Base-by-base conservation (phyloP, 805 yeast genomes). In the Isabelozyma rhagii region DNA sequence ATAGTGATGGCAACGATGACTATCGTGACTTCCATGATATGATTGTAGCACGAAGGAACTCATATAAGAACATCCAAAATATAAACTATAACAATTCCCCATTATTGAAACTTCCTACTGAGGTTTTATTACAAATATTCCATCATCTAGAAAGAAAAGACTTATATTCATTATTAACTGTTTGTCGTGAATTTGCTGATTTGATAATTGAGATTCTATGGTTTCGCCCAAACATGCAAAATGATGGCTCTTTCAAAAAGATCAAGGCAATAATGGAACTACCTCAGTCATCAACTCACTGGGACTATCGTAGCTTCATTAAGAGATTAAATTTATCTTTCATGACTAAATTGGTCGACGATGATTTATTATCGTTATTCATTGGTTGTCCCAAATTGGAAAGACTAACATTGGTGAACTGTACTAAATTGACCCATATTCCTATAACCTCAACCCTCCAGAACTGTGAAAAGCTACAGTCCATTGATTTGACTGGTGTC, bases 401-500 rank as follows among this genome's bases (percentile, higher is more conserved):
- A 67, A 78, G 98, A 55, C 76, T 94, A 46, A 89, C 97, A 0
- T 72, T 93, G 44, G 91, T 91, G 9, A 87, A 87, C 60, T 92
- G 97, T 66, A 74, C 82, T 18, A 75, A 79, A 50, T 67, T 93
- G 25, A 69, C 87, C 0, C 82, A 84, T 54, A 57, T 46, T 5
- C 82, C 89, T n/a, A 79, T 93, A 36, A 74, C 85, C 2, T 70
- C 69, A 2, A 82, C 90, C 5, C 67, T 93, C 31, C 62, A 71
- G 46, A 82, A 82, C 17, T 90, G 96, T 66, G 77, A 78, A 51
- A 77, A 82, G 53, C 71, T 93, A 51, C 96, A 89, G 66, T 87
- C 96, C 41, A 84, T 93, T 45, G 98, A 93, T 68, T 76, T 93
- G 57, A 85, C 97, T 0, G 94, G 94, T 8, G 86, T 89, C 5